phyloP scores from a whole-genome alignment of 2,329 filamentous ascomycete genomes.

The Aspergillus floridensis region DNA sequence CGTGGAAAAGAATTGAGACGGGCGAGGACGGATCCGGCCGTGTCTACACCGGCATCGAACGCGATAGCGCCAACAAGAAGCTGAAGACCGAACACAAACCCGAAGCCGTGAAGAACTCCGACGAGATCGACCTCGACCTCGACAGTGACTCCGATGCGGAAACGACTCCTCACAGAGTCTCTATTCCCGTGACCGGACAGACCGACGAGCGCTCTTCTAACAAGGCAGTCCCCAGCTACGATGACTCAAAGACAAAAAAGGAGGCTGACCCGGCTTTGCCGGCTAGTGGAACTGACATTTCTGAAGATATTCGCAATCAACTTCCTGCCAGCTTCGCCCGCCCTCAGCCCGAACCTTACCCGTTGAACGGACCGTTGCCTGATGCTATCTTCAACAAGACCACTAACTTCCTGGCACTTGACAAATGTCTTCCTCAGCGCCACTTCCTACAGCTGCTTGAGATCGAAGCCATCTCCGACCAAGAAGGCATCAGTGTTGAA shows the following conservation, averaged over 20 bases:
- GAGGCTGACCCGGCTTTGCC: background rate
- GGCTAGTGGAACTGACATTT: slow-evolving; percentile 41
- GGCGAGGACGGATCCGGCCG: slow-evolving; percentile 26
- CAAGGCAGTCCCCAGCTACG: background rate
- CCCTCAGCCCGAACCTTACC: slow-evolving; percentile 35
- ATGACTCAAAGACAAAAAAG: background rate
- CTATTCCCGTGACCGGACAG: background rate
- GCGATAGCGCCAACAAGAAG: slow-evolving; percentile 19
- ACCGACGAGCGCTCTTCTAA: background rate
- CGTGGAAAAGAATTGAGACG: slow-evolving; percentile 40
- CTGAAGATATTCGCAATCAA: slow-evolving; percentile 66
- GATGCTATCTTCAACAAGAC: slow-evolving; percentile 70
- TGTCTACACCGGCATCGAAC: slow-evolving; percentile 23
- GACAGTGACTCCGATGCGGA: slow-evolving; percentile 25
- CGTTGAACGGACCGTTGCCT: slow-evolving; percentile 64
- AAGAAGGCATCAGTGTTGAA: slow-evolving; percentile 19
- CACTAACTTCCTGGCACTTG: slow-evolving; percentile 82
- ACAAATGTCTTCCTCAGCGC: slow-evolving; percentile 80
- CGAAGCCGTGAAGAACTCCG: slow-evolving; percentile 48
- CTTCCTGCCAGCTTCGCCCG: slow-evolving; percentile 71
- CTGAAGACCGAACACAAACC: slow-evolving; percentile 20
- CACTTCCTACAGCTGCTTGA: slow-evolving; percentile 80
- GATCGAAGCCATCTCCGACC: slow-evolving; percentile 51
- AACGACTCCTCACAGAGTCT: slow-evolving; percentile 13
- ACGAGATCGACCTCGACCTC: slow-evolving; percentile 44